Conservation (phyloP, 345 rosid genomes). For the Eutrema yunnanense region DNA sequence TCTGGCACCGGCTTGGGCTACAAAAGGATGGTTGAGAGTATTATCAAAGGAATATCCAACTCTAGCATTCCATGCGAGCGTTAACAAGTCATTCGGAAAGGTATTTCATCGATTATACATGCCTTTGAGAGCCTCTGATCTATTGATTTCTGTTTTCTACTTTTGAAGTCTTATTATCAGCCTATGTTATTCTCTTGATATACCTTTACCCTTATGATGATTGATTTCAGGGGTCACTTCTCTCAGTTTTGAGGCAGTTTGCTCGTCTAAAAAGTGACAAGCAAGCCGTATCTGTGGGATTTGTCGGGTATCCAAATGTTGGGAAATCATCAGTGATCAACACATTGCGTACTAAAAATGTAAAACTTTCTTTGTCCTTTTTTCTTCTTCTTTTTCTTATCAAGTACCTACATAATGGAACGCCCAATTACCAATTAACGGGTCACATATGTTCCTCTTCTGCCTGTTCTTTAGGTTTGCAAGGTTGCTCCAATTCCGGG, state of each 20-base stretch:
- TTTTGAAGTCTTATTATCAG: not conserved
- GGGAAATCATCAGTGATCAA: conserved; percentile 97
- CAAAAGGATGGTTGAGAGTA: conserved; percentile 85
- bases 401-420: not conserved
- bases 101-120: conserved; percentile 27
- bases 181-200: not conserved
- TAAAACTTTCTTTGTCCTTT: conserved; percentile 14
- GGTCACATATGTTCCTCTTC: not conserved
- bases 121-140: not conserved
- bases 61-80: conserved; percentile 94
- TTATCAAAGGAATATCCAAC: conserved; percentile 92
- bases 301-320: conserved; percentile 95
- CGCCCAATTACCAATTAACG: not conserved
- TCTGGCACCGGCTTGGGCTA: conserved; percentile 96
- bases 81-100: conserved; percentile 92
- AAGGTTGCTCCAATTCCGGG: conserved; percentile 99
- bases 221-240: conserved; percentile 75
- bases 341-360: conserved; percentile 89
- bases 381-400: not conserved
- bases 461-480: conserved; percentile 55
- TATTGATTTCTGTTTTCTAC: not conserved
- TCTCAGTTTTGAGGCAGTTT: conserved; percentile 85
- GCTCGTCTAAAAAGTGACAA: conserved; percentile 88
- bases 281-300: conserved; percentile 95
- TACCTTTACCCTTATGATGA: not conserved